Evolutionary conservation across 306 rosid genomes (phyloP).

Genomic region (Castanea sativa): DNA sequence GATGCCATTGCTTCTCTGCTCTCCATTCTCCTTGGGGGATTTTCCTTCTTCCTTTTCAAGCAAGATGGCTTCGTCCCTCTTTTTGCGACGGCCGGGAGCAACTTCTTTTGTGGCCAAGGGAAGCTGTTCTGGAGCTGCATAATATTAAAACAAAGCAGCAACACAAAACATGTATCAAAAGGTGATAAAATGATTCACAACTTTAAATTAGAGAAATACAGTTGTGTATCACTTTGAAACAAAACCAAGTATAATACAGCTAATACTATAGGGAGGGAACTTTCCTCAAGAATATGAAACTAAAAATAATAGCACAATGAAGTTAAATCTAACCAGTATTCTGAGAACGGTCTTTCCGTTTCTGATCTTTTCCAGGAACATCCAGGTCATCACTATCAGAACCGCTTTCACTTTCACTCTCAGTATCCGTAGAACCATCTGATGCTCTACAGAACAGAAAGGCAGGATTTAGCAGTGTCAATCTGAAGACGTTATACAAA

Average conservation of each 20-base stretch:
- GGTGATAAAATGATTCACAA: background rate
- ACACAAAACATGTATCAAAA: background rate
- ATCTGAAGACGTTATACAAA: background rate
- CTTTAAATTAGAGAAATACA: background rate
- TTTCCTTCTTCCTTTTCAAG: constrained; percentile 35
- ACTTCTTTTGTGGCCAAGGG: constrained; percentile 32
- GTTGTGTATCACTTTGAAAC: too few species aligned
- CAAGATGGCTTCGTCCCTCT: constrained; percentile 40
- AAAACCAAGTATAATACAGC: too few species aligned
- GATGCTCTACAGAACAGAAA: constrained; percentile 49
- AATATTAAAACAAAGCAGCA: background rate
- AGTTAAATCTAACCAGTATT: constrained; percentile 48
- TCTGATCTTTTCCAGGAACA: constrained; percentile 38
- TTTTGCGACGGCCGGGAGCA: constrained; percentile 34
- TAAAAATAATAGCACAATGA: background rate
- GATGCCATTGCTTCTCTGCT: constrained; percentile 55
- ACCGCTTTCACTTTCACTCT: constrained; percentile 50
- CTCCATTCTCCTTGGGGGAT: constrained; percentile 72
- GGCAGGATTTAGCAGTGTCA: constrained; percentile 1
- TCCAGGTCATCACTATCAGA: constrained; percentile 45
- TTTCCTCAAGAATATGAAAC: background rate
- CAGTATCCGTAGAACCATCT: constrained; percentile 54
- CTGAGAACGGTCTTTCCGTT: constrained; percentile 33
- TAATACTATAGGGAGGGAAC: too few species aligned
- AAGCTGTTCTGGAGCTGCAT: constrained; percentile 43